Evolutionary conservation across 164 flowering plant species (phyloP), one percentile per base, ranked within the genome.

Genomic region (Magnolia officinalis): DNA sequence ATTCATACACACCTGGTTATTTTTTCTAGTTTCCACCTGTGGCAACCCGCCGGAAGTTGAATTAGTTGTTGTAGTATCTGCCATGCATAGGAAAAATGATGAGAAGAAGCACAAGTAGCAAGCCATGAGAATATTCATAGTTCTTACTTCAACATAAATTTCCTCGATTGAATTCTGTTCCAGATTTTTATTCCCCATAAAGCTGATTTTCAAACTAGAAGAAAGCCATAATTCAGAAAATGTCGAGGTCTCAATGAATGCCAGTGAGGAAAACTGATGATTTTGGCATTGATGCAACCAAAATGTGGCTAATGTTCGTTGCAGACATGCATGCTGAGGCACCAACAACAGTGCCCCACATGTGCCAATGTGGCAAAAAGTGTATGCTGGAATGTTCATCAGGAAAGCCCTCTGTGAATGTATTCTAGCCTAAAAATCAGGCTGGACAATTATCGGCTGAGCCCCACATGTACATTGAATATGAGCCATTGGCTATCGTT

Each of bases 1-100:
- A 52, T 24, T 19, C 13, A 45, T 55, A 50, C 81, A 65, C 76
- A 82, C 84, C 78, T 80, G 78, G 19, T 63, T 55, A 67, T 66
- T 72, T 16, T 59, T 65, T 21, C 26, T 20, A 29, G 51, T 63
- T 70, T 72, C 64, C 49, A 2, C 70, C 26, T 70, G 72, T 13
- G 72, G 73, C 49, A 65, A 26, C 55, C 21, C 29, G 6, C 65
- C 29, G 1, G 23, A 8, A 13, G 81, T 75, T 49, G 82, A 75
- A 70, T 72, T 69, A 6, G 31, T 31, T 10, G 31, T 31, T 10
- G n/a, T 61, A 72, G 18, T 18, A 31, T 71, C 77, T 74, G 69
- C 77, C 50, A 31, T 8, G 23, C 63, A 65, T 65, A 31, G 45
- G 61, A 55, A 55, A 55, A 55, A 11, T 16, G 61, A 55, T 55